Evolutionary conservation across 129 eudicot genomes (phyloP), one percentile per base, ranked within the genome.

Genomic region (Calendula officinalis): DNA sequence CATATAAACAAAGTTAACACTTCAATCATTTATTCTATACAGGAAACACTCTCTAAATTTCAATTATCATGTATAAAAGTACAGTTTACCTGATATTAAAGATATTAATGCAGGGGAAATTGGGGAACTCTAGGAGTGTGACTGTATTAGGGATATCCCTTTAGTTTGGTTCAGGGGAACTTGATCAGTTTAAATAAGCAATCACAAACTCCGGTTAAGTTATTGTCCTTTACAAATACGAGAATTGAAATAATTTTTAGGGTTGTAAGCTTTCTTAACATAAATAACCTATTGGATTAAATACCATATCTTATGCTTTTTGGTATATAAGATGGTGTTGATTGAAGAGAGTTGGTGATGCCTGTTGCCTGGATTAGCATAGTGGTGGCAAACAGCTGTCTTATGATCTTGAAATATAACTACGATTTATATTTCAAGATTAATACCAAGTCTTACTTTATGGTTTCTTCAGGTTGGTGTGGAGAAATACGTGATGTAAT

Each of bases 401-500:
- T 22, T 22, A 22, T 22, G 30, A 2, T 22, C 30, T 22, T 22
- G 30, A 22, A 22, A 22, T 22, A 1, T 22, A 22, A 22, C 30
- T 22, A 22, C 30, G 30, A 22, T 22, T 22, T 22, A 22, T 22
- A 22, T 45, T 33, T 22, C 30, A 42, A 7, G 45, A 54, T 50
- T 61, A 22, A 60, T 30, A 51, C 54, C 5, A 38, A 37, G 50
- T 14, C 73, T 44, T 47, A 22, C 30, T 22, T 61, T 47, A 22
- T 22, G 30, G n/a, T 33, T 34, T 9, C 66, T 56, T 60, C 75
- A 92, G 98, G 98, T 72, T 92, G 98, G 98, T 92, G 98, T 55
- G 98, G 98, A 74, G 98, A 92, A 80, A 82, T 83, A 72, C 95
- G 98, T 5, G 98, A 92, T 73, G 96, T 92, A 35, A 88, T 92